These are phyloP conservation scores for Boehmeria nivea DNA, from an alignment of 306 rosid genomes.

Conservation along the genomic window DNA sequence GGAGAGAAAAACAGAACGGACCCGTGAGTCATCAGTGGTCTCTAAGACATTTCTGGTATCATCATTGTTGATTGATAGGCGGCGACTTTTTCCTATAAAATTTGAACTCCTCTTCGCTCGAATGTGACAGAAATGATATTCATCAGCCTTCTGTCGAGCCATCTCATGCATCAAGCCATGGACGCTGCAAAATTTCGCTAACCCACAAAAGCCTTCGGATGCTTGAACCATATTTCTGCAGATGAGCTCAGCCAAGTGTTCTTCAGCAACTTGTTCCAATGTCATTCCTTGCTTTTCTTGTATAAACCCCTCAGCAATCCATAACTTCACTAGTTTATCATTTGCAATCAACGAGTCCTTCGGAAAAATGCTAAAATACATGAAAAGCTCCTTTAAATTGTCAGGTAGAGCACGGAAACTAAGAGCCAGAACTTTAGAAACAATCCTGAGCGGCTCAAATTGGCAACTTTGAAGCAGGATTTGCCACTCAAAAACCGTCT, in stretches of 20 bases:
- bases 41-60: not conserved
- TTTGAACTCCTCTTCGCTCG: not conserved
- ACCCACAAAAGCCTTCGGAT: not conserved
- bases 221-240: not conserved
- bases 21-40: not conserved
- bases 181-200: not conserved
- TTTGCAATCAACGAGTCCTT: constrained; percentile 4
- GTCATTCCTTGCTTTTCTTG: not conserved
- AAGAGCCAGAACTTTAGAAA: not conserved
- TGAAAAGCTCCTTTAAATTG: constrained; percentile 1
- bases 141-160: not conserved
- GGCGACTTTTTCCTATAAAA: not conserved
- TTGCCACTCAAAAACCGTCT: constrained; percentile 9
- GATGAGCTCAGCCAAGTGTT: not conserved
- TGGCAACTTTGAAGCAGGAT: no score
- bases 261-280: not conserved
- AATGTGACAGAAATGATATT: not conserved
- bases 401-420: constrained; percentile 11
- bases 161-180: constrained; percentile 3
- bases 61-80: not conserved
- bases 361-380: constrained; percentile 13
- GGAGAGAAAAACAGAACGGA: constrained; percentile 10
- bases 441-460: no score
- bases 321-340: not conserved
- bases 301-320: constrained; percentile 20